Evolutionary conservation across 2,329 filamentous ascomycete species (phyloP).

Genomic region (Fusarium fracticaudum): DNA sequence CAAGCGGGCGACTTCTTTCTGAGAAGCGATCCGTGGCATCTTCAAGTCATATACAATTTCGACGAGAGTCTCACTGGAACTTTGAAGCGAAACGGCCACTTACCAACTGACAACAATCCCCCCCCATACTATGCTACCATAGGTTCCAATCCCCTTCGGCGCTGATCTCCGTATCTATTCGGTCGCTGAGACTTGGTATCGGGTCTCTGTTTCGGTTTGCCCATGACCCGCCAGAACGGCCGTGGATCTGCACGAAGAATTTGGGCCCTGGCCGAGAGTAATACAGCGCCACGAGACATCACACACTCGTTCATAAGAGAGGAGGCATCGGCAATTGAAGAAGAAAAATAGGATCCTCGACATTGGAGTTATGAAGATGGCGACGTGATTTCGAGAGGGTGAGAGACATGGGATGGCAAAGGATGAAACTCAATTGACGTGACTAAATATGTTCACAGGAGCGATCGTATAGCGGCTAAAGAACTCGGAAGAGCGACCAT

Average conservation of each 20-base stretch:
- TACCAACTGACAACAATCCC: too few relatives aligned
- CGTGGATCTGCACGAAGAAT: not conserved
- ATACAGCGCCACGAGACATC: accelerated
- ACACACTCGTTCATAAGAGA: not conserved
- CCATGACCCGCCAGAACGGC: accelerated
- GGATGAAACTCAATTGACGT: not conserved
- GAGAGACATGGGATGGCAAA: too few relatives aligned
- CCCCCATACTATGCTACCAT: too few relatives aligned
- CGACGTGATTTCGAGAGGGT: too few relatives aligned
- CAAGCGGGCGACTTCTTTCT: too few relatives aligned
- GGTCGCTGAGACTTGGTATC: not conserved
- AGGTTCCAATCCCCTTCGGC: too few relatives aligned
- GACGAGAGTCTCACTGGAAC: too few relatives aligned
- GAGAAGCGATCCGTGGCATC: too few relatives aligned
- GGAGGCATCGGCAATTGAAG: accelerated
- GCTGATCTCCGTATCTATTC: accelerated
- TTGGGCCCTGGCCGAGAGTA: too few relatives aligned
- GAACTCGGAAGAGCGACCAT: accelerated
- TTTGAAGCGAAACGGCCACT: too few relatives aligned
- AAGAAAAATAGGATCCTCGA: accelerated
- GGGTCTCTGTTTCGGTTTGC: accelerated
- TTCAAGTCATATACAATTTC: too few relatives aligned
- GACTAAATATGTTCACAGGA: not conserved
- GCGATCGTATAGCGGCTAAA: accelerated
- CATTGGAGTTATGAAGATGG: accelerated